Base-by-base conservation (phyloP, 768 basidiomycete species). In the Suillus brevipes region DNA sequence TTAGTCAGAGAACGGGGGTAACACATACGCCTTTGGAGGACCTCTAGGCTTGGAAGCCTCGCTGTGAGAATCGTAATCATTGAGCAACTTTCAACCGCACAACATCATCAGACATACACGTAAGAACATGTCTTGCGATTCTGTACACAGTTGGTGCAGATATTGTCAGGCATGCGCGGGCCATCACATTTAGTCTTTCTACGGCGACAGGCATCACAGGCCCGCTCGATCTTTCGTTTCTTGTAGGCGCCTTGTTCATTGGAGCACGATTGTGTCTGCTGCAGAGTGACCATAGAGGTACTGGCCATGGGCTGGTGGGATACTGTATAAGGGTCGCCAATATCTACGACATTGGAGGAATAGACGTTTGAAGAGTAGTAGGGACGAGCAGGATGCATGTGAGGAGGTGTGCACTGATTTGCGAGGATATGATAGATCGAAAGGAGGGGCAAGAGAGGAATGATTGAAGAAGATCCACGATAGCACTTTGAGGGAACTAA, bases 11-110 rank as follows among this genome's bases (percentile, higher is more conserved):
- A 60, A 55, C 63, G 53, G 18, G 60, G 60, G 16, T n/a, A 60
- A 52, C 16, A 81, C 87, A 70, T 65, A 89, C 86, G 85, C 87
- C 76, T 89, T 89, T 6, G 88, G 85, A 28, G 88, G 88, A 0
- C 87, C 87, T 62, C 88, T 81, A 64, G 87, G 87, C 67, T 85
- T 85, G 5, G 88, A 89, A 2, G 79, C 79, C 72, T 89, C 88
- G n/a, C 87, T 88, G 56, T 36, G 55, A 53, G 2, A 13, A 38
- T 6, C 7, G 4, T 0, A 23, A 34, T 23, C 12, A 18, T 37
- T 72, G 0, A 71, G 63, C 8, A 36, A 61, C 53, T 55, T 50
- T 31, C 57, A 28, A n/a, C 31, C 47, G 18, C 36, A 20, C 25
- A 68, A 63, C 61, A 43, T 4, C 49, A 57, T 43, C 40, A 60